Percentiles rank a stretch among this genome's conserved stretches.
phyloP scores from a whole-genome alignment of 352 stramenopile genomes.

The Aphanomyces euteiches region DNA sequence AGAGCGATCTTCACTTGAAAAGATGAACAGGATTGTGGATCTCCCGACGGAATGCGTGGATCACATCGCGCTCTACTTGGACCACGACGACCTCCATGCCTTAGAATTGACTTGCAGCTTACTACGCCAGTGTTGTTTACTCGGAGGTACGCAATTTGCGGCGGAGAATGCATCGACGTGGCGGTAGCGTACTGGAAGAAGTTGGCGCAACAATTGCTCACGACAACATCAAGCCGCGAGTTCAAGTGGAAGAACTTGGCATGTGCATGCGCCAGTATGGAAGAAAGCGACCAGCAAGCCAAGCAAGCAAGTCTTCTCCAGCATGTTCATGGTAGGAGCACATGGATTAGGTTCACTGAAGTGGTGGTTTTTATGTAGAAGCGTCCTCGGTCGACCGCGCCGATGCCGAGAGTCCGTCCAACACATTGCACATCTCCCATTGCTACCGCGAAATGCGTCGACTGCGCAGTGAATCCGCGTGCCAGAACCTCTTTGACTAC shows the following conservation, averaged over 20 bases:
- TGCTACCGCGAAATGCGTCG: constrained; percentile 39
- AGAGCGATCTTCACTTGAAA: background rate
- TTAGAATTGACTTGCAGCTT: background rate
- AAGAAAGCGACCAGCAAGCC: background rate
- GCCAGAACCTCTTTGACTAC: constrained; percentile 17
- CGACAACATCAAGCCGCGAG: background rate
- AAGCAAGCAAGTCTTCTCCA: background rate
- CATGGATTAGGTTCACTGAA: background rate
- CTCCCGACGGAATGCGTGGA: constrained; percentile 8
- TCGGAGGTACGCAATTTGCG: background rate
- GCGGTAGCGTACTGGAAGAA: constrained; percentile 3
- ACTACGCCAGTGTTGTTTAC: background rate
- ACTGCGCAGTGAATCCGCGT: constrained; percentile 14
- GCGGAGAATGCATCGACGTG: background rate
- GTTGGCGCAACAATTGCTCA: background rate
- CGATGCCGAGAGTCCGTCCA: constrained; percentile 35
- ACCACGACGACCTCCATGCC: background rate
- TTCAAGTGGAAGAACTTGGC: constrained; percentile 11
- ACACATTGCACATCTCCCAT: constrained; percentile 39
- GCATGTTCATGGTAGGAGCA: constrained; percentile 8
- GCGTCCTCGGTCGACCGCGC: constrained; percentile 19
- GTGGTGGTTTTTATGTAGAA: background rate
- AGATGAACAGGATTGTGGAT: background rate
- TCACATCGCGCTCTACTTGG: constrained; percentile 4
- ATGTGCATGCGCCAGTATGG: constrained; percentile 9